phyloP scores from a whole-genome alignment of 2,329 filamentous ascomycete genomes.

The Sclerotinia minor region DNA sequence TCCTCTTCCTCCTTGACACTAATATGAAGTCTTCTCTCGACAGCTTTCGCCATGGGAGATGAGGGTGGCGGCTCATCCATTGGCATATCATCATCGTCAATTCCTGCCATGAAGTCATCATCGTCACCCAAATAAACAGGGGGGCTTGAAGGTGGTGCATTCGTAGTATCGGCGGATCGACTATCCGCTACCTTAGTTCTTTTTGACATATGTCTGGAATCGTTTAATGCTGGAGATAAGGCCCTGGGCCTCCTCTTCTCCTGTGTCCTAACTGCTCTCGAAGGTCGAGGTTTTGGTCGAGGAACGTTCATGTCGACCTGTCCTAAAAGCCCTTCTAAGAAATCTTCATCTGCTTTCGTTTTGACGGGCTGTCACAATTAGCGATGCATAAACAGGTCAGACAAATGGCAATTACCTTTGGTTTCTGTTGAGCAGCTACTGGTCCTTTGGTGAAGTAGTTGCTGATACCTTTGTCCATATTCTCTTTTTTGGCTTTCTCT shows the following conservation, averaged over 20 bases:
- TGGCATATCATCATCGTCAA: slow-evolving; percentile 68
- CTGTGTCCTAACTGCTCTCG: slow-evolving; percentile 70
- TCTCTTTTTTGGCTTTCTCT: slow-evolving; percentile 80
- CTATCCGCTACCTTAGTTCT: slow-evolving; percentile 56
- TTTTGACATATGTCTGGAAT: slow-evolving; percentile 54
- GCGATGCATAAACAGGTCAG: slow-evolving; percentile 34
- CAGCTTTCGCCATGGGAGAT: slow-evolving; percentile 78
- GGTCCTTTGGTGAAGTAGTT: slow-evolving; percentile 88
- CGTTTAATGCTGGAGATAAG: slow-evolving; percentile 68
- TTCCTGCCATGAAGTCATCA: slow-evolving; percentile 54
- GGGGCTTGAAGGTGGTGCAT: slow-evolving; percentile 48
- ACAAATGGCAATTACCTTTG: slow-evolving; percentile 62
- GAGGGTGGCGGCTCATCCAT: slow-evolving; percentile 87
- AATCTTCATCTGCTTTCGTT: slow-evolving; percentile 85
- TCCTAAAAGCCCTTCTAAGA: slow-evolving; percentile 79
- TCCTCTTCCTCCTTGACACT: slow-evolving; percentile 67
- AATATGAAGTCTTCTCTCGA: slow-evolving; percentile 65
- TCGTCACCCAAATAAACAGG: slow-evolving; percentile 54
- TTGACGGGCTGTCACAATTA: slow-evolving; percentile 59
- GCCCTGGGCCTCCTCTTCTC: slow-evolving; percentile 77
- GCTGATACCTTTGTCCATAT: slow-evolving; percentile 86
- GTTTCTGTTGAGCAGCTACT: slow-evolving; percentile 66
- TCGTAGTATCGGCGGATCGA: slow-evolving; percentile 31
- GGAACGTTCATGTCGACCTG: slow-evolving; percentile 81
- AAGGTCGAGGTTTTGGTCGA: slow-evolving; percentile 57